Conservation (phyloP, 2,329 filamentous ascomycete genomes). For the Colletotrichum melonis region DNA sequence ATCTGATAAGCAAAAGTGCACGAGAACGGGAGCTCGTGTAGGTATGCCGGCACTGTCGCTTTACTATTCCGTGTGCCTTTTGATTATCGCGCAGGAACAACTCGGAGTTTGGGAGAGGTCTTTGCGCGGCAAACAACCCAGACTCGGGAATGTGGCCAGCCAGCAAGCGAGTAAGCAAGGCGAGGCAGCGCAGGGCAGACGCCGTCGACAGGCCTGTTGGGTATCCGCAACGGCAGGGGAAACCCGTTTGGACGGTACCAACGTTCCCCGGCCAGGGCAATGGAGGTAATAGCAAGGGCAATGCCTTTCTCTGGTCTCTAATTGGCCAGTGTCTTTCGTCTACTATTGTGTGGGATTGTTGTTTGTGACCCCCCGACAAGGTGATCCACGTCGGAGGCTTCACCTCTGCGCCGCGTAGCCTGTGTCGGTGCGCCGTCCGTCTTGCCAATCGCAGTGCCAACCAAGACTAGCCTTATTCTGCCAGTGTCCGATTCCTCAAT, state of each 20-base stretch:
- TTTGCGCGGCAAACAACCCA: not conserved
- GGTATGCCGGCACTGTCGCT: not conserved
- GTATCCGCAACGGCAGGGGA: not conserved
- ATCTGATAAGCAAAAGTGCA: not conserved
- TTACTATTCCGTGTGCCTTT: not conserved
- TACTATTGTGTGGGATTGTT: not conserved
- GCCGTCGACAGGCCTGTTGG: not conserved
- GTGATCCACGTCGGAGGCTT: slow-evolving; percentile 24
- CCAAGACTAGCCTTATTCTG: not conserved
- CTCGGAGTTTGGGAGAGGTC: not conserved
- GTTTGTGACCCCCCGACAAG: slow-evolving; percentile 17
- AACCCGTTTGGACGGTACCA: slow-evolving; percentile 16
- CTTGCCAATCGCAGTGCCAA: not conserved
- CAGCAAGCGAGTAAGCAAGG: not conserved
- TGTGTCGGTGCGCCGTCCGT: not conserved
- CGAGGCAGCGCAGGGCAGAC: not conserved
- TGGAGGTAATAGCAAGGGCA: not conserved
- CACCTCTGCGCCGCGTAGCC: not conserved
- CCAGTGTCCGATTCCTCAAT: not conserved
- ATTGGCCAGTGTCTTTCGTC: slow-evolving; percentile 8
- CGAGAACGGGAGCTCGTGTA: not conserved
- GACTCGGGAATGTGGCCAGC: not conserved
- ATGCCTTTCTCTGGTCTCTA: not conserved
- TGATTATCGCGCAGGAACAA: not conserved
- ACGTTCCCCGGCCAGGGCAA: not conserved